Evolutionary conservation across 2,329 filamentous ascomycete genomes (phyloP), one percentile per base, ranked within the genome.

Genomic region (Colletotrichum sp.): DNA sequence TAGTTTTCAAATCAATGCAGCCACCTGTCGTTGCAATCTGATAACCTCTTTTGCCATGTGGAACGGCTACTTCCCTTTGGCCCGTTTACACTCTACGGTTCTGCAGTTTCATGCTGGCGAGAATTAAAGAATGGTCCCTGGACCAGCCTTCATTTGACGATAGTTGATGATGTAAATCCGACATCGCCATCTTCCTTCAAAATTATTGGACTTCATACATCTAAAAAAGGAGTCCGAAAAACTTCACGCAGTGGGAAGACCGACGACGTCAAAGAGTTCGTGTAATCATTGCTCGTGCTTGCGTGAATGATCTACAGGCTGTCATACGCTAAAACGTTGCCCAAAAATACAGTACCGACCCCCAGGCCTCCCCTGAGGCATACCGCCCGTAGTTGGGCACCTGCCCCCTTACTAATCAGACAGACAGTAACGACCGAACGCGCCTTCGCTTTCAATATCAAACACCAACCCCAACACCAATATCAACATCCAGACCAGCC

Each of bases 201-300:
- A 3, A 10, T 6, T 44, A 44, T 18, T 44, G 5, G 36, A 49
- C 0, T 1, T n/a, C 18, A 49, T n/a, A 49, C 39, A 12, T n/a
- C 39, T 49, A 1, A 0, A 0, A n/a, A 49, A 21, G 1, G 10
- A n/a, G 44, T 16, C 15, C n/a, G 13, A n/a, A 2, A 7, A 0
- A 7, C 44, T 49, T 21, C 44, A 49, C 18, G n/a, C 6, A 49
- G 44, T 49, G 44, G 44, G 10, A 13, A 52, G 44, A 13, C 44
- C 2, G 1, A 52, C 12, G 44, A 13, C 1, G 10, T 52, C 6
- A 21, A 21, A 52, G n/a, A 52, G n/a, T 21, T 21, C n/a, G 44
- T 52, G 44, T 52, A 4, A 52, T 52, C 44, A 52, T 52, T 52
- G 44, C 44, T 52, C 44, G n/a, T 52, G 44, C 44, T 52, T 52